A percentile compares a stretch with the other conserved stretches of the same genome.
Conservation (phyloP, 2,329 filamentous ascomycete species). For the Teratosphaeria destructans region DNA sequence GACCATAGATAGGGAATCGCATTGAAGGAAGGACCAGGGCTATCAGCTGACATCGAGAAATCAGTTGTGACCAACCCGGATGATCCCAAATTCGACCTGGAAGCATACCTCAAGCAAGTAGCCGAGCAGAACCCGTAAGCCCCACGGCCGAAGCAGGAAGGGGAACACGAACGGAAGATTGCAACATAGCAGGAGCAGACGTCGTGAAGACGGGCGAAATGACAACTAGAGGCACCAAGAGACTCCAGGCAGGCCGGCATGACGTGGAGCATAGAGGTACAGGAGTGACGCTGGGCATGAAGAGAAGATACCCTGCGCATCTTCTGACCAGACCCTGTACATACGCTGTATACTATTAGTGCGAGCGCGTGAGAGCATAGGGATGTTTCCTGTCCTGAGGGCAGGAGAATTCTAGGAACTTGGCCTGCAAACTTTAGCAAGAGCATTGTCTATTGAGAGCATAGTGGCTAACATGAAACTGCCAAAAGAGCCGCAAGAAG, state of each 20-base stretch:
- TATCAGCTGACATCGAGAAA: not conserved
- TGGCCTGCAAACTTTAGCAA: not conserved
- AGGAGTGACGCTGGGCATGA: not conserved
- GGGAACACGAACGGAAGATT: not conserved
- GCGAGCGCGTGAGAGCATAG: not conserved
- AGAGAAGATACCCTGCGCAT: not conserved
- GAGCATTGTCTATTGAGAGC: not conserved
- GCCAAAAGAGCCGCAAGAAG: not conserved
- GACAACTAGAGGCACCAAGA: not conserved
- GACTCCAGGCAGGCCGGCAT: not conserved
- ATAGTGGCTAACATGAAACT: not conserved
- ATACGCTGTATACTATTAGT: not conserved
- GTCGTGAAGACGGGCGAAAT: not conserved
- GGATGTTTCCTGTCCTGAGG: not conserved
- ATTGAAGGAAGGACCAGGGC: not conserved
- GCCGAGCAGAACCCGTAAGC: slow-evolving; percentile 37
- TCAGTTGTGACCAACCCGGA: slow-evolving; percentile 65
- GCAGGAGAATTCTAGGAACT: not conserved
- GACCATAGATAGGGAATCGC: slow-evolving; percentile 1
- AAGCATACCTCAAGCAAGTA: slow-evolving; percentile 61
- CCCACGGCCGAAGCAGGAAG: not conserved
- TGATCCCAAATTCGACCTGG: slow-evolving; percentile 86
- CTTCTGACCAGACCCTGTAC: not conserved
- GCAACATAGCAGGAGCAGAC: not conserved
- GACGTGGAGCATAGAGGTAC: not conserved